phyloP scores from a whole-genome alignment of 1,139 yeast genomes.

The Kurtzmaniella natalensis region DNA sequence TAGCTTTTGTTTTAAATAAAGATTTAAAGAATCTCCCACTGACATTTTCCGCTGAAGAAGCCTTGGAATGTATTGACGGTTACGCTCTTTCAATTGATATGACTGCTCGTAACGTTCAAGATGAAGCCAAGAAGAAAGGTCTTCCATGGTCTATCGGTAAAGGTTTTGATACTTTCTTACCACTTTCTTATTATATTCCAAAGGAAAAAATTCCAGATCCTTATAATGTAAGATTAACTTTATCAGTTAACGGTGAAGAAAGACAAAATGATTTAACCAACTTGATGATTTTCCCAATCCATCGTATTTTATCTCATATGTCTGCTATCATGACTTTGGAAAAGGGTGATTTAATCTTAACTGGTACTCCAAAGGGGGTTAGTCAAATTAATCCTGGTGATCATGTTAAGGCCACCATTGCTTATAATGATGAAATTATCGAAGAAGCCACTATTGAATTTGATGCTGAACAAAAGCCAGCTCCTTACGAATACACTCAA shows the following conservation, averaged over 20 bases:
- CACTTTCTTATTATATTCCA: slow-evolving; percentile 69
- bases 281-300: slow-evolving; percentile 86
- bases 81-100: slow-evolving; percentile 87
- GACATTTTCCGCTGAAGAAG: slow-evolving; percentile 58
- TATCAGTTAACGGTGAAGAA: slow-evolving; percentile 65
- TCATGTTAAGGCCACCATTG: slow-evolving; percentile 57
- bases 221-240: slow-evolving; percentile 60
- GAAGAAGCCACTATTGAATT: slow-evolving; percentile 51
- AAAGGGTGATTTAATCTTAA: slow-evolving; percentile 84
- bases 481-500: slow-evolving; percentile 68
- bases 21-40: slow-evolving; percentile 60
- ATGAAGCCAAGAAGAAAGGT: slow-evolving; percentile 90
- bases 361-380: slow-evolving; percentile 99
- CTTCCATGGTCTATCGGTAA: slow-evolving; percentile 96
- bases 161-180: slow-evolving; percentile 94
- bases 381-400: slow-evolving; percentile 82
- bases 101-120: slow-evolving; percentile 95
- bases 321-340: slow-evolving; percentile 85
- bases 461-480: slow-evolving; percentile 63
- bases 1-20: slow-evolving; percentile 72
- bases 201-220: slow-evolving; percentile 68
- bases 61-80: slow-evolving; percentile 74
- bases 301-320: slow-evolving; percentile 73
- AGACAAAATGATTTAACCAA: slow-evolving; percentile 77
- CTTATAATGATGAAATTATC: slow-evolving; percentile 51